Evolutionary conservation across 1,284 basidiomycete genomes (phyloP).

Genomic region (Pyrrhoderma noxium): DNA sequence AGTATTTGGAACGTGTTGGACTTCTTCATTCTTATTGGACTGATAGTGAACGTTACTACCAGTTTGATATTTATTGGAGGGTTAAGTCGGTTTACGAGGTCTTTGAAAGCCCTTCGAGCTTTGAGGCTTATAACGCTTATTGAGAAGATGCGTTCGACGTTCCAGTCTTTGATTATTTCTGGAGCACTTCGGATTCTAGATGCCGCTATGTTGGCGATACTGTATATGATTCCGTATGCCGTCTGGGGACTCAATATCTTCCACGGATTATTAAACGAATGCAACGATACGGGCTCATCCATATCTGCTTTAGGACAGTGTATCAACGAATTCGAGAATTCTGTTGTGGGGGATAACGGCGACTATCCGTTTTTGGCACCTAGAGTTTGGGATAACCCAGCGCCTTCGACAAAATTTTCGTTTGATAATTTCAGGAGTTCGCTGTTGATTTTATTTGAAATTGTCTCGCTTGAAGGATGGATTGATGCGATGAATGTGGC

Average conservation of each 20-base stretch:
- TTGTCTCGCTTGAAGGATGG: constrained; percentile 96
- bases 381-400: constrained; percentile 84
- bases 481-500: constrained; percentile 83
- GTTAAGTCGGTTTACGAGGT: constrained; percentile 75
- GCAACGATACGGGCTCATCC: constrained; percentile 81
- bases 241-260: constrained; percentile 98
- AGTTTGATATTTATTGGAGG: constrained; percentile 76
- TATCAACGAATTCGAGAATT: constrained; percentile 66
- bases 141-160: constrained; percentile 81
- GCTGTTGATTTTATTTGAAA: constrained; percentile 92
- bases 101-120: constrained; percentile 86
- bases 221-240: constrained; percentile 96
- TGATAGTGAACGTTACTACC: constrained; percentile 78
- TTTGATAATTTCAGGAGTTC: constrained; percentile 88
- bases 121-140: constrained; percentile 88
- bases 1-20: constrained; percentile 94
- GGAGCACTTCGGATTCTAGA: constrained; percentile 85
- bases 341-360: constrained; percentile 36
- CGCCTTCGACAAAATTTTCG: constrained; percentile 77
- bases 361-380: constrained; percentile 71
- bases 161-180: constrained; percentile 87
- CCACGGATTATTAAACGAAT: constrained; percentile 75
- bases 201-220: constrained; percentile 85
- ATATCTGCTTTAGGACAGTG: constrained; percentile 47
- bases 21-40: constrained; percentile 76